Evolutionary conservation across 352 stramenopile genomes (phyloP).

Genomic region (Globisporangium orthogonon): DNA sequence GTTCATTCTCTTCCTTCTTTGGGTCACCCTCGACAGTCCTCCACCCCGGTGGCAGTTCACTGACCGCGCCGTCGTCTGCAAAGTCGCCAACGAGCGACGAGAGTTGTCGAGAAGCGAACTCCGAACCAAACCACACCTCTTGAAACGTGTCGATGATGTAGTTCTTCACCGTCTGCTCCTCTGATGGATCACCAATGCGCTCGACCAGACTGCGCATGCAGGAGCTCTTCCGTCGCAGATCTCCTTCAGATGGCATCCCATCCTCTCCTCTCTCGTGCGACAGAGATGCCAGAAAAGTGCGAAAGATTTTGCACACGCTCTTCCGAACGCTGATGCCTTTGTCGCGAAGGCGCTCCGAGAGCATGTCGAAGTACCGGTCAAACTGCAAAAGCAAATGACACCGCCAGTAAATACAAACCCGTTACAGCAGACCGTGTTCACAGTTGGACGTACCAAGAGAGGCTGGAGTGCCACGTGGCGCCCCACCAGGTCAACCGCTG

Average conservation of each 20-base stretch:
- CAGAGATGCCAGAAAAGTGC: conserved; percentile 28
- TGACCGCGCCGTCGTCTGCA: conserved; percentile 17
- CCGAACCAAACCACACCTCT: conserved; percentile 78
- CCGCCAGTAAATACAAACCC: background rate
- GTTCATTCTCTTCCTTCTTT: conserved; percentile 1
- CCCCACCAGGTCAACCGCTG: conserved; percentile 79
- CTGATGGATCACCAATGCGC: conserved; percentile 55
- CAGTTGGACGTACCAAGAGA: conserved; percentile 42
- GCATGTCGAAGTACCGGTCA: conserved; percentile 72
- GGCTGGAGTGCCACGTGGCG: conserved; percentile 74
- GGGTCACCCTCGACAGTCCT: conserved; percentile 12
- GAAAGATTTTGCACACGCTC: conserved; percentile 81
- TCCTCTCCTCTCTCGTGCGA: conserved; percentile 3
- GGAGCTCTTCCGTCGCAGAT: conserved; percentile 45
- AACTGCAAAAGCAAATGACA: conserved; percentile 33
- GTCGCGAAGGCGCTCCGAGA: conserved; percentile 67
- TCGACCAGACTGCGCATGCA: conserved; percentile 77
- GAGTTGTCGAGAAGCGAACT: conserved; percentile 37
- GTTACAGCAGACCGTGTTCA: background rate
- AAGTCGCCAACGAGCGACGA: conserved; percentile 27
- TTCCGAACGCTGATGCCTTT: conserved; percentile 84
- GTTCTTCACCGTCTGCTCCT: conserved; percentile 78
- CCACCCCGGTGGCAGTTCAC: conserved; percentile 50
- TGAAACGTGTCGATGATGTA: conserved; percentile 85
- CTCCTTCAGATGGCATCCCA: conserved; percentile 14